Base-by-base conservation (phyloP, 768 basidiomycete genomes). In the Leccinum olivaceopallidum region DNA sequence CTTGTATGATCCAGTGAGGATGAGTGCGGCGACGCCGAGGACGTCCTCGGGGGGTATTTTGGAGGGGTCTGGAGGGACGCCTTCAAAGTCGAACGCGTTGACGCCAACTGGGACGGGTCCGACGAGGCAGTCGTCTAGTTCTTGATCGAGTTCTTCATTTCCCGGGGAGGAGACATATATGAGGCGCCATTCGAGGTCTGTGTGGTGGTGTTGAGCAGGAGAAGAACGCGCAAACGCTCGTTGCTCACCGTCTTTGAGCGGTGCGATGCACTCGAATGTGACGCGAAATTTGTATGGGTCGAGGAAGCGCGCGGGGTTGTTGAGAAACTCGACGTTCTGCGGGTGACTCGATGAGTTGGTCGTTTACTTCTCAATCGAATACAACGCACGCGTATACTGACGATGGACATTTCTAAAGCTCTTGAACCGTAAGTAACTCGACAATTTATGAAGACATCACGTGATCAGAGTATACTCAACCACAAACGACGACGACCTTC, bases 101-200 rank as follows among this genome's bases (percentile, higher is more conserved):
- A 98, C 85, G 55, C 97, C 97, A n/a, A 88, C 81, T 14, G 97
- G 97, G 26, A 99, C 92, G 4, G 97, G 97, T 2, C 97, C 97
- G 34, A 99, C 97, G 67, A 98, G 88, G 75, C 95, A 98, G 69
- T 94, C 92, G 75, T 99, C 97, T 24, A 99, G 84, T 73, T 98
- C 97, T 73, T 99, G 97, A 74, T 99, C 97, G 53, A 90, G 89
- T 44, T 90, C 87, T 69, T 94, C 91, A 71, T 92, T 85, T 10
- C 89, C 94, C 0, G 96, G 95, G 4, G 90, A 94, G 2, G 97
- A 94, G 56, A 98, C 96, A 73, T 96, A 98, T 51, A 97, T 94
- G 65, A 99, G 88, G 65, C 88, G 88, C 97, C 97, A 99, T 75
- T 99, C 97, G 63, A 99, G 86, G 76, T 99, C 97, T 96, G 63